These are phyloP conservation scores for Schizonepeta tenuifolia DNA, from an alignment of 257 asterid genomes.

Conservation along the genomic window DNA sequence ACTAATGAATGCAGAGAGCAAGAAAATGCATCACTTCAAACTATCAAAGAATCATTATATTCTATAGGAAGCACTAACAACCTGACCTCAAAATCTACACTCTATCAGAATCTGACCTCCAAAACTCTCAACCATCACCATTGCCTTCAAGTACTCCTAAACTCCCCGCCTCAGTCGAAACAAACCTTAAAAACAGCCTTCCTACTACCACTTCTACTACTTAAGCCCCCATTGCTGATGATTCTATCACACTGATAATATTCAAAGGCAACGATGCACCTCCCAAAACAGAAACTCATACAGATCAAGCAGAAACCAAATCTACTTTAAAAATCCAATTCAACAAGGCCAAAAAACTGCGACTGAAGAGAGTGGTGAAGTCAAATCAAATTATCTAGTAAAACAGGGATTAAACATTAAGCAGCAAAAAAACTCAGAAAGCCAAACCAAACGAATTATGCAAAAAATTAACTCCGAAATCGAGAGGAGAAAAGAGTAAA, in stretches of 20 bases:
- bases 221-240: constrained; percentile 30
- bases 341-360: constrained; percentile 38
- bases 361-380: constrained; percentile 34
- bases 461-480: too few relatives aligned
- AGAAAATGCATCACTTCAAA: not conserved
- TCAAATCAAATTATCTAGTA: too few relatives aligned
- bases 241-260: constrained; percentile 23
- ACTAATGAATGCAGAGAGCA: too few relatives aligned
- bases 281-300: constrained; percentile 17
- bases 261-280: constrained; percentile 27
- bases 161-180: constrained; percentile 28
- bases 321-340: constrained; percentile 10
- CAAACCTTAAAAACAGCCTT: constrained; percentile 20
- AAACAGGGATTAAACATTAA: too few relatives aligned
- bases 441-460: too few relatives aligned
- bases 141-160: constrained; percentile 29
- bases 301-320: constrained; percentile 20
- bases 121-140: not conserved
- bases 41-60: not conserved
- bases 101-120: constrained; percentile 39
- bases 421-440: too few relatives aligned
- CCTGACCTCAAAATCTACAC: constrained; percentile 63
- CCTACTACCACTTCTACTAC: constrained; percentile 28
- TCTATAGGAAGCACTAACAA: not conserved
- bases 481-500: too few relatives aligned